Evolutionary conservation across 1,284 basidiomycete genomes (phyloP).

Genomic region (Austroboletus novae-zelandiae): DNA sequence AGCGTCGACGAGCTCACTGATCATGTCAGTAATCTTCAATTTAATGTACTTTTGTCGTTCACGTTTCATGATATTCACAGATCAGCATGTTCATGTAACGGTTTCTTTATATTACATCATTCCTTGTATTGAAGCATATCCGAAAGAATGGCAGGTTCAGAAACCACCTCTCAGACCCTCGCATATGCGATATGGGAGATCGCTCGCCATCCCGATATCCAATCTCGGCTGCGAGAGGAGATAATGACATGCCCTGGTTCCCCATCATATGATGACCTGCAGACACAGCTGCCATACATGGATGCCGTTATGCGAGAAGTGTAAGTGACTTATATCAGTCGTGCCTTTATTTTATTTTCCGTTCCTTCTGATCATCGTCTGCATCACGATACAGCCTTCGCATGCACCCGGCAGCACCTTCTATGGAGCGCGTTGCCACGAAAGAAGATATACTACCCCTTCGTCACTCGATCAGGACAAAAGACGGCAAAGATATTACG

Average conservation of each 20-base stretch:
- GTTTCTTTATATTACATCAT: not conserved
- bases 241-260: constrained; percentile 1
- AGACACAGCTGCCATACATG: constrained; percentile 9
- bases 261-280: constrained; percentile 6
- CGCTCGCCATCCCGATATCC: constrained; percentile 4
- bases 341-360: not conserved
- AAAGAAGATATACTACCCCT: constrained; percentile 8
- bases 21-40: constrained; percentile 1
- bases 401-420: constrained; percentile 5
- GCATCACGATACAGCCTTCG: not conserved
- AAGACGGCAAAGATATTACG: constrained; percentile 3
- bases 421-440: constrained; percentile 3
- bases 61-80: not conserved
- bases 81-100: constrained; percentile 12
- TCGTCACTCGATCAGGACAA: constrained; percentile 3
- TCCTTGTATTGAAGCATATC: not conserved
- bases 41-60: not conserved
- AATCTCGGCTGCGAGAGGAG: constrained; percentile 6
- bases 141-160: constrained; percentile 7
- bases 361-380: not conserved
- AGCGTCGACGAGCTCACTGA: constrained; percentile 3
- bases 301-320: constrained; percentile 9
- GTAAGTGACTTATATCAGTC: not conserved
- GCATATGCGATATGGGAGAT: constrained; percentile 10
- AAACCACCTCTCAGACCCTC: constrained; percentile 6